Evolutionary conservation across 129 eudicot genomes (phyloP).

Genomic region (Lactuca saligna): DNA sequence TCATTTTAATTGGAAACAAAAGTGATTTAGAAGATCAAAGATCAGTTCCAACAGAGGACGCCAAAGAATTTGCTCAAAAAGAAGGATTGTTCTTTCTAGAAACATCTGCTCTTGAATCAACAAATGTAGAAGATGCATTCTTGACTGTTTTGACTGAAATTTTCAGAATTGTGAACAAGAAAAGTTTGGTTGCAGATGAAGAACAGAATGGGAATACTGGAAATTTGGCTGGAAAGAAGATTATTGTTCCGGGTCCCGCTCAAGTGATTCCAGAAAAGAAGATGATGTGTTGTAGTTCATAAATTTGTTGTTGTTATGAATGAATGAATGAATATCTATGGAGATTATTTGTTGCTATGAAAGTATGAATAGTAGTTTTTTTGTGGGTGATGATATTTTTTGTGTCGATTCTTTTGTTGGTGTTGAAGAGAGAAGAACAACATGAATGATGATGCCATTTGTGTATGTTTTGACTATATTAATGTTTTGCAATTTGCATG

Average conservation of each 20-base stretch:
- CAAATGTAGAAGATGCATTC: slow-evolving; percentile 89
- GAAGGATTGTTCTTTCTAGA: slow-evolving; percentile 92
- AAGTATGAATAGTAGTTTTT: slow-evolving; percentile 8
- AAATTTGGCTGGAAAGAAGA: slow-evolving; percentile 73
- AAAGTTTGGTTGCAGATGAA: slow-evolving; percentile 65
- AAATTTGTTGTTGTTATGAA: slow-evolving; percentile 12
- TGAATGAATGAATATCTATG: not conserved
- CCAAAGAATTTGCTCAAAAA: slow-evolving; percentile 80
- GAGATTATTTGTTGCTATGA: slow-evolving; percentile 1
- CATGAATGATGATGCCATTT: slow-evolving; percentile 26
- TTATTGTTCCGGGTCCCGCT: slow-evolving; percentile 86
- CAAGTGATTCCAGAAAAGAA: slow-evolving; percentile 84
- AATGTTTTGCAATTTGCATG: slow-evolving; percentile 8
- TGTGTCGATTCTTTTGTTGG: slow-evolving; percentile 28
- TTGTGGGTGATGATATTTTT: slow-evolving; percentile 30
- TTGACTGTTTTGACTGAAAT: slow-evolving; percentile 82
- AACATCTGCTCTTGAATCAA: slow-evolving; percentile 85
- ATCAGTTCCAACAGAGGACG: slow-evolving; percentile 81
- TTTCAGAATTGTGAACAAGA: slow-evolving; percentile 83
- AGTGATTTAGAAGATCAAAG: slow-evolving; percentile 66
- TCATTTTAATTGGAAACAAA: slow-evolving; percentile 69
- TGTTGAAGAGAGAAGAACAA: slow-evolving; percentile 27
- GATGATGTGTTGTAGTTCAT: slow-evolving; percentile 63
- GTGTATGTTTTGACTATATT: slow-evolving; percentile 18
- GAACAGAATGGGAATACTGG: slow-evolving; percentile 71